A percentile compares a stretch with the other conserved stretches of the same genome.
Evolutionary conservation across 1,139 yeast genomes (phyloP).

Genomic region (Scheffersomyces titani): DNA sequence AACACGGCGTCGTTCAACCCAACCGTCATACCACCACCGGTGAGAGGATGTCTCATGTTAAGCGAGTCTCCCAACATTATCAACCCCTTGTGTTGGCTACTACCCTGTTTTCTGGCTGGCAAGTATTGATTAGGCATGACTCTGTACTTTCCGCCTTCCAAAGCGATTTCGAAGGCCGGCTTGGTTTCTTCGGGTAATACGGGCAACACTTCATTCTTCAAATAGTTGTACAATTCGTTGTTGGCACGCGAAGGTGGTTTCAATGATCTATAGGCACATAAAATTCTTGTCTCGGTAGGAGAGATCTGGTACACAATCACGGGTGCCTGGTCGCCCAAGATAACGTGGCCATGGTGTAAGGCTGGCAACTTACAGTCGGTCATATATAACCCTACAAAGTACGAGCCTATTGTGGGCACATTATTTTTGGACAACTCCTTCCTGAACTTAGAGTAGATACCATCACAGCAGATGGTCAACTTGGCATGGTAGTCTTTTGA

Average conservation of each 20-base stretch:
- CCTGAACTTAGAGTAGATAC: slow-evolving; percentile 91
- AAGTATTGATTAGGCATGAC: slow-evolving; percentile 95
- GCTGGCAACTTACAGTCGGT: slow-evolving; percentile 72
- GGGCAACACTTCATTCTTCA: slow-evolving; percentile 62
- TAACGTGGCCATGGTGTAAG: slow-evolving; percentile 83
- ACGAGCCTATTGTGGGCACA: slow-evolving; percentile 71
- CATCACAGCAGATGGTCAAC: slow-evolving; percentile 83
- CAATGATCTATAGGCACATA: slow-evolving; percentile 81
- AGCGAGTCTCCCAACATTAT: slow-evolving; percentile 89
- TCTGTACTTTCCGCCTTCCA: slow-evolving; percentile 54
- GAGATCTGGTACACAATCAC: slow-evolving; percentile 85
- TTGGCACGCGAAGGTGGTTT: slow-evolving; percentile 68
- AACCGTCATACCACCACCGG: slow-evolving; percentile 99
- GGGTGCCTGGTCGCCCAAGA: slow-evolving; percentile 86
- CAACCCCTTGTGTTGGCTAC: slow-evolving; percentile 65
- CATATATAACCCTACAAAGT: slow-evolving; percentile 83
- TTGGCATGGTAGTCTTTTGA: slow-evolving; percentile 51
- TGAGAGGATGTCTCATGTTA: slow-evolving; percentile 97
- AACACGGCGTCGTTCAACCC: slow-evolving; percentile 86
- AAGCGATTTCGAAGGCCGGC: slow-evolving; percentile 61
- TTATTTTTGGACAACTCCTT: slow-evolving; percentile 60
- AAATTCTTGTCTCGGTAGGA: slow-evolving; percentile 77
- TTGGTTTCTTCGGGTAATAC: slow-evolving; percentile 62
- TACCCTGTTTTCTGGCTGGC: slow-evolving; percentile 65
- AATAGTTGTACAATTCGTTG: slow-evolving; percentile 62